These are phyloP conservation scores for Roridomyces roridus DNA, from an alignment of 768 basidiomycete genomes.

Conservation along the genomic window DNA sequence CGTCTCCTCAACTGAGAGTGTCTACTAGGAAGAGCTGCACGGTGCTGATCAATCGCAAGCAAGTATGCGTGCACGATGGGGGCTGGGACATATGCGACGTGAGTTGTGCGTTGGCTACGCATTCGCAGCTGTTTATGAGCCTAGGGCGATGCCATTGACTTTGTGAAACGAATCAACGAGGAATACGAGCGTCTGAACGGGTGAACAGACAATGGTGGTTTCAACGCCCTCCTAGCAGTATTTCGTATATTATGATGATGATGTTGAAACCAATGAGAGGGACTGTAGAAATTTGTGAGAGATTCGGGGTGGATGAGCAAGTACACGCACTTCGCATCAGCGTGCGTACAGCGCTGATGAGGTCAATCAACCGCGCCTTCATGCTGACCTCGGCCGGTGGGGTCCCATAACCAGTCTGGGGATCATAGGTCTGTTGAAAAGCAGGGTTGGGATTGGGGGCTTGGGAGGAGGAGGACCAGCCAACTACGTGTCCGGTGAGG, in stretches of 20 bases:
- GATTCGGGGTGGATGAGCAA: too few relatives aligned
- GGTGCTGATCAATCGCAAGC: slow-evolving; percentile 70
- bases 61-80: slow-evolving; percentile 78
- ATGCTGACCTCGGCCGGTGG: slow-evolving; percentile 68
- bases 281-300: too few relatives aligned
- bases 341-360: slow-evolving; percentile 94
- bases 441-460: slow-evolving; percentile 59
- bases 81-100: slow-evolving; percentile 85
- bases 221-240: slow-evolving; percentile 57
- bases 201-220: slow-evolving; percentile 24
- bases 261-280: slow-evolving; percentile 90
- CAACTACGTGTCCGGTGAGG: slow-evolving; percentile 61
- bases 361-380: slow-evolving; percentile 87
- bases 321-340: slow-evolving; percentile 90
- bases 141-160: slow-evolving; percentile 71
- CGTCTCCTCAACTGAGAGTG: slow-evolving; percentile 10
- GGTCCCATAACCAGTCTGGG: slow-evolving; percentile 60
- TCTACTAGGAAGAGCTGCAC: slow-evolving; percentile 84
- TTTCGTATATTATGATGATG: slow-evolving; percentile 85
- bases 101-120: slow-evolving; percentile 12
- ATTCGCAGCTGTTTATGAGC: slow-evolving; percentile 10
- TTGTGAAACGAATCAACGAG: slow-evolving; percentile 76
- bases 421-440: slow-evolving; percentile 72
- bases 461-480: slow-evolving; percentile 80
- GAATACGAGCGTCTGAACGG: slow-evolving; percentile 73